Base-by-base conservation (phyloP, 495 filamentous ascomycete species). In the Hypomontagnella monticulosa region DNA sequence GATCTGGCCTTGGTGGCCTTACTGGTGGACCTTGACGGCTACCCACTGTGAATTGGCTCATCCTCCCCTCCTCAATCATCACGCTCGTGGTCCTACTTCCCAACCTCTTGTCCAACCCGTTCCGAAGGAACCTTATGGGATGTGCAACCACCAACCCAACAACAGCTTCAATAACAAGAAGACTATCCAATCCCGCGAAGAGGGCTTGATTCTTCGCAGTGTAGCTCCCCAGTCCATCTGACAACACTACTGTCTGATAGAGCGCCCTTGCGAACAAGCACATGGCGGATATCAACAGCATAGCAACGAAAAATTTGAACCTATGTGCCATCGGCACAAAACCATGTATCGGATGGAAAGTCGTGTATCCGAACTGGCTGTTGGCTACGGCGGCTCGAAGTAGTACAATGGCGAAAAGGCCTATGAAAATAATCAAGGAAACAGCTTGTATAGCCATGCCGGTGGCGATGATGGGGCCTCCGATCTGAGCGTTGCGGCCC, bases 221-320 rank as follows among this genome's bases (percentile, higher is more conserved):
- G 30, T 43, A 68, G 14, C 65, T 63, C 10, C 50, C 43, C 5
- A 79, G 76, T n/a, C 62, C 71, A 6, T 76, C 82, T 12, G 14
- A 49, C 34, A 69, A 8, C 6, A 69, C 18, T 48, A 65, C 40
- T 8, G 37, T 19, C 41, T 69, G 66, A 46, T 64, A 69, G 10
- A 69, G 32, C 23, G 27, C 30, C 34, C 66, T 65, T 32, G 19
- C 61, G n/a, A 65, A 57, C 38, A 69, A 23, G 15, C 60, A 64
- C 38, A 65, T 61, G 10, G 46, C 20, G 6, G 66, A 69, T 20
- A 65, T 2, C 43, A 69, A 36, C 27, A 69, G 2, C 61, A 69
- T 61, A 5, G 61, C 61, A 23, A 69, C 23, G 46, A 69, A 64
- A 16, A 69, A 61, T 44, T 69, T 69, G 52, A 69, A 69, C 43